Conservation (phyloP, 345 rosid species). For the Eucalyptus cloeziana region DNA sequence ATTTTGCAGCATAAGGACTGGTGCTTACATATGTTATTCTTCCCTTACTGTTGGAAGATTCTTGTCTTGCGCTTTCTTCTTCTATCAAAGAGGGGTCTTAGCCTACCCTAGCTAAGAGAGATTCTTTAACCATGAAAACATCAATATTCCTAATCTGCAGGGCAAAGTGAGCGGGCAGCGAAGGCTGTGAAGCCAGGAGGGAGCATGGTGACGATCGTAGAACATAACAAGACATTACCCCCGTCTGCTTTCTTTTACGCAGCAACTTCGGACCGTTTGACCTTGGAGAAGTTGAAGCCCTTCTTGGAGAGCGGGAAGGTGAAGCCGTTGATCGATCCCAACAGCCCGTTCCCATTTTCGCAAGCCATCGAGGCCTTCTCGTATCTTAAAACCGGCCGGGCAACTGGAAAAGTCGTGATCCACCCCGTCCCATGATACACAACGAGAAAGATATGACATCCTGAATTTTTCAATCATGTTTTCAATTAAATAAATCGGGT, state of each 20-base stretch:
- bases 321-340: slow-evolving; percentile 71
- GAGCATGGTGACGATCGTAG: slow-evolving; percentile 57
- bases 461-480: too few species aligned
- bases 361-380: too few species aligned
- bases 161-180: slow-evolving; percentile 71
- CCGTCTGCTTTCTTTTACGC: slow-evolving; percentile 72
- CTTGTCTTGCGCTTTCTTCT: too few species aligned
- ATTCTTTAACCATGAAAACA: too few species aligned
- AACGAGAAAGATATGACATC: not conserved
- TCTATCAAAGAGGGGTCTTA: too few species aligned
- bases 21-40: too few species aligned
- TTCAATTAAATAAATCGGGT: too few species aligned
- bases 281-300: slow-evolving; percentile 66
- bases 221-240: slow-evolving; percentile 35
- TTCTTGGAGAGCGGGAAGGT: slow-evolving; percentile 65
- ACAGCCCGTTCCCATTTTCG: slow-evolving; percentile 59
- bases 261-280: slow-evolving; percentile 56
- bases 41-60: too few species aligned
- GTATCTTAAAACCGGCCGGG: too few species aligned
- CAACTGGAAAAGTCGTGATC: slow-evolving; percentile 62
- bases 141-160: slow-evolving; percentile 5
- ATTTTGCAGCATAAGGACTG: too few species aligned
- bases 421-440: slow-evolving; percentile 33
- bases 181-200: slow-evolving; percentile 82
- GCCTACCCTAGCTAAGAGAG: too few species aligned